phyloP scores from a whole-genome alignment of 1,284 basidiomycete genomes.

The Grifola frondosa region DNA sequence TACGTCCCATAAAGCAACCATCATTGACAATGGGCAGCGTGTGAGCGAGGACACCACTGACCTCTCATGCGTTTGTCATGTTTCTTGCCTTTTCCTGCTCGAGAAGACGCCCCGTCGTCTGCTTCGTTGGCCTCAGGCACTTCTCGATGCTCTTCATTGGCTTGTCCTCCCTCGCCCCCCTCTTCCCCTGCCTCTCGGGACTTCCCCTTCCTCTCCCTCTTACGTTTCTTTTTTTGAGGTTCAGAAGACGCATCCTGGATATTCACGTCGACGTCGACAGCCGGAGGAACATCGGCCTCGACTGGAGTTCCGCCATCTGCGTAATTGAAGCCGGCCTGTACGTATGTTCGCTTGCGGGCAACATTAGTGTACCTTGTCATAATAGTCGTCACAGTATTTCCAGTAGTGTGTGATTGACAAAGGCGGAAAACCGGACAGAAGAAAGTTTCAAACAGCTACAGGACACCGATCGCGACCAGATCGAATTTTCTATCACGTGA shows the following conservation, averaged over 20 bases:
- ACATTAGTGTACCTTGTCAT: constrained; percentile 78
- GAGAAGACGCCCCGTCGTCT: too few relatives aligned
- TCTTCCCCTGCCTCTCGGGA: constrained; percentile 23
- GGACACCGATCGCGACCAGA: too few relatives aligned
- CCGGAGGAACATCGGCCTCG: constrained; percentile 7
- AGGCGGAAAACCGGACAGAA: too few relatives aligned
- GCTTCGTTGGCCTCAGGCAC: constrained; percentile 25
- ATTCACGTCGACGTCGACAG: not conserved
- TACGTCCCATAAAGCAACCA: constrained; percentile 4
- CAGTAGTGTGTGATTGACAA: too few relatives aligned
- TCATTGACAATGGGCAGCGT: not conserved
- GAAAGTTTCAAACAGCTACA: too few relatives aligned
- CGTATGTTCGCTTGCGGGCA: constrained; percentile 66
- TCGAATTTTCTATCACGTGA: too few relatives aligned
- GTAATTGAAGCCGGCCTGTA: constrained; percentile 59
- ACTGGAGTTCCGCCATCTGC: constrained; percentile 20
- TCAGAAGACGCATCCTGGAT: constrained; percentile 7
- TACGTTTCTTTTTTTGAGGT: constrained; percentile 43
- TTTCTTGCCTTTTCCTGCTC: constrained; percentile 33
- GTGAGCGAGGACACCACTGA: too few relatives aligned
- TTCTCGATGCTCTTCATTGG: constrained; percentile 28
- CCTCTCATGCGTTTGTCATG: constrained; percentile 24
- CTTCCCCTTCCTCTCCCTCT: constrained; percentile 20
- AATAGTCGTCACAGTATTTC: too few relatives aligned
- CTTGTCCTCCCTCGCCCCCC: constrained; percentile 28